Evolutionary conservation across 1,284 basidiomycete species (phyloP).

Genomic region (Pascua sp.): DNA sequence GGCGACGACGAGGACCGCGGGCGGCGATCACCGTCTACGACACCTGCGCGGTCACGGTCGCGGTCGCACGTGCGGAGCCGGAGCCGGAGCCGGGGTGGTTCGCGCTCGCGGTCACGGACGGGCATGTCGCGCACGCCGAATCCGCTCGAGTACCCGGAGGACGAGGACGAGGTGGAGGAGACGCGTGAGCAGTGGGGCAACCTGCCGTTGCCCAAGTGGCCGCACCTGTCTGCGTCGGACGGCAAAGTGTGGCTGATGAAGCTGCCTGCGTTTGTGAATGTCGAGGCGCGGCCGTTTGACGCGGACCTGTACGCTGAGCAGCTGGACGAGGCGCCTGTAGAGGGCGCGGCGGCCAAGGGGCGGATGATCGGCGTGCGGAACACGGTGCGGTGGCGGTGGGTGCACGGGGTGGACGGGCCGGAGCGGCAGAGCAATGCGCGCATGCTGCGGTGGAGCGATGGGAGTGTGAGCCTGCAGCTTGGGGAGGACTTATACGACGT

Average conservation of each 20-base stretch:
- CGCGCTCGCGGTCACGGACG: slow-evolving; percentile 13
- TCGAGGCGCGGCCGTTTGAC: slow-evolving; percentile 44
- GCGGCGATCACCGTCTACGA: slow-evolving; percentile 1
- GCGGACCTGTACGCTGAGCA: slow-evolving; percentile 38
- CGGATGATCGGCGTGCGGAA: slow-evolving; percentile 47
- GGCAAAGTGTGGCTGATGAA: slow-evolving; percentile 44
- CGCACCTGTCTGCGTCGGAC: slow-evolving; percentile 37
- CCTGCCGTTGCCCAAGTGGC: slow-evolving; percentile 38
- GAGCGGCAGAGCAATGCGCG: slow-evolving; percentile 41
- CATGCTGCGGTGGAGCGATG: slow-evolving; percentile 49
- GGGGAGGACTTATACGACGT: slow-evolving; percentile 48
- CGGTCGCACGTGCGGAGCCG: neutral
- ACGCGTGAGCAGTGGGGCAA: slow-evolving; percentile 29
- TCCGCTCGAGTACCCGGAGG: slow-evolving; percentile 45
- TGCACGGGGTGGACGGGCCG: slow-evolving; percentile 35
- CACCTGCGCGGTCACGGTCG: neutral
- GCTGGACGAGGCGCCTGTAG: slow-evolving; percentile 27
- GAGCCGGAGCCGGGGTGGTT: neutral
- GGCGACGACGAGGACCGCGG: slow-evolving; percentile 21
- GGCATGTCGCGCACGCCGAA: slow-evolving; percentile 18
- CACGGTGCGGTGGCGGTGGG: slow-evolving; percentile 49
- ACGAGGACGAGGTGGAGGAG: slow-evolving; percentile 26
- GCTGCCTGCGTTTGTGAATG: slow-evolving; percentile 43
- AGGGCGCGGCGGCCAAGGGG: slow-evolving; percentile 31
- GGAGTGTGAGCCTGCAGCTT: slow-evolving; percentile 44